Evolutionary conservation across 2,329 filamentous ascomycete species (phyloP), one percentile per base, ranked within the genome.

Genomic region (Tothia fuscella): DNA sequence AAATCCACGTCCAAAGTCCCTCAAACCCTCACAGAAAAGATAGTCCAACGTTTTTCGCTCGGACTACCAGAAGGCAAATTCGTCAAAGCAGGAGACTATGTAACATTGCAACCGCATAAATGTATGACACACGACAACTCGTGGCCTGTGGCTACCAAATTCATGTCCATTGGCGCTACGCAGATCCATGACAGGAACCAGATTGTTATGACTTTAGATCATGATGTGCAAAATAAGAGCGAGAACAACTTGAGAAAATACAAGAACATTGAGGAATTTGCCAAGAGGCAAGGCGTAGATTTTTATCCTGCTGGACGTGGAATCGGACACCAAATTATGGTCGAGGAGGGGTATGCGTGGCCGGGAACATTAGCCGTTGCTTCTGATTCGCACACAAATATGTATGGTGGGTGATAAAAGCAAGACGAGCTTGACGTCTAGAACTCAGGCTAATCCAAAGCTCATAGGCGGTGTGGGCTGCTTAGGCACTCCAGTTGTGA

Each of bases 301-400:
- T 45, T 88, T 56, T 93, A 80, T 52, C 78, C 78, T 1, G 80
- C 84, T 1, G 84, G 83, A 2, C 63, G 76, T 33, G 85, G 85
- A 10, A 94, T 94, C 53, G 88, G 87, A 0, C 89, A 95, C 58
- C 89, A 95, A 59, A 80, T 89, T 50, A 87, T 91, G 82, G 75
- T 93, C 0, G 87, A 94, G 58, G 85, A 85, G 58, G 80, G 78
- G 12, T 86, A 70, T 67, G 81, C 67, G 53, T 96, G 86, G 86
- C 89, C 89, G 0, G 82, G 84, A 1, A 93, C 84, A 0, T 60
- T 95, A 38, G 75, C 74, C 0, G 87, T 95, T 1, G 89, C 84
- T 0, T 82, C 75, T 1, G 82, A 88, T 58, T 74, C 67, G 33
- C 87, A 95, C 58, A 76, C 69, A 24, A 91, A 87, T 59, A 81